A percentile compares a stretch with the other conserved stretches of the same genome.
These are phyloP conservation scores for Termitomyces sp. DNA, from an alignment of 768 basidiomycete species.

Conservation along the genomic window DNA sequence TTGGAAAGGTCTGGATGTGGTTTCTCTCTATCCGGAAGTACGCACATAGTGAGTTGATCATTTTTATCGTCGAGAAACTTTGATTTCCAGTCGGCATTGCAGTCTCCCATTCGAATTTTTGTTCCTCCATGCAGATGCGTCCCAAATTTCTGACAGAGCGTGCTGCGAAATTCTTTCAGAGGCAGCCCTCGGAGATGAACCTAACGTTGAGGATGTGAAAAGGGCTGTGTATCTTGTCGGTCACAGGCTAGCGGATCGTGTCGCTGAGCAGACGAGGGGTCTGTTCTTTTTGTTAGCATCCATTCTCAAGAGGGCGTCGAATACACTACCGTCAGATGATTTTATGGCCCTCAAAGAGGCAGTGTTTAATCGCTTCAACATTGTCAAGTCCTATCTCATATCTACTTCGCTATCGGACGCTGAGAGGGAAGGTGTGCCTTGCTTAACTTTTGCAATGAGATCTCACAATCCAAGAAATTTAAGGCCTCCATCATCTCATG, in stretches of 20 bases:
- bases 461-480: neutral
- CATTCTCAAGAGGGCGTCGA: slow-evolving; percentile 26
- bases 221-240: slow-evolving; percentile 31
- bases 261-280: slow-evolving; percentile 19
- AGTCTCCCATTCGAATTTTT: slow-evolving; percentile 37
- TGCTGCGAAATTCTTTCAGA: slow-evolving; percentile 32
- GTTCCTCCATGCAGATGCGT: slow-evolving; percentile 29
- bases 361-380: slow-evolving; percentile 27
- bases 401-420: slow-evolving; percentile 17
- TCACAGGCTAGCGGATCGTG: slow-evolving; percentile 26
- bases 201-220: slow-evolving; percentile 26
- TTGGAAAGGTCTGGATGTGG: slow-evolving; percentile 33
- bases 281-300: slow-evolving; percentile 35
- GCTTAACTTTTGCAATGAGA: neutral
- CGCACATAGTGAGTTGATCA: slow-evolving; percentile 9
- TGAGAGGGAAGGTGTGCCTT: slow-evolving; percentile 29
- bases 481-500: slow-evolving; percentile 42
- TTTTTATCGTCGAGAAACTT: neutral
- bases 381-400: slow-evolving; percentile 30
- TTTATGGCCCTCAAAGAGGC: slow-evolving; percentile 32
- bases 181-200: slow-evolving; percentile 20
- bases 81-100: neutral
- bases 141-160: slow-evolving; percentile 20
- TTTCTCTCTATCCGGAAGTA: slow-evolving; percentile 18
- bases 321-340: slow-evolving; percentile 24